A percentile compares a stretch with the other conserved stretches of the same genome.
Evolutionary conservation across 495 filamentous ascomycete species (phyloP).

Genomic region (Tuber indicum): DNA sequence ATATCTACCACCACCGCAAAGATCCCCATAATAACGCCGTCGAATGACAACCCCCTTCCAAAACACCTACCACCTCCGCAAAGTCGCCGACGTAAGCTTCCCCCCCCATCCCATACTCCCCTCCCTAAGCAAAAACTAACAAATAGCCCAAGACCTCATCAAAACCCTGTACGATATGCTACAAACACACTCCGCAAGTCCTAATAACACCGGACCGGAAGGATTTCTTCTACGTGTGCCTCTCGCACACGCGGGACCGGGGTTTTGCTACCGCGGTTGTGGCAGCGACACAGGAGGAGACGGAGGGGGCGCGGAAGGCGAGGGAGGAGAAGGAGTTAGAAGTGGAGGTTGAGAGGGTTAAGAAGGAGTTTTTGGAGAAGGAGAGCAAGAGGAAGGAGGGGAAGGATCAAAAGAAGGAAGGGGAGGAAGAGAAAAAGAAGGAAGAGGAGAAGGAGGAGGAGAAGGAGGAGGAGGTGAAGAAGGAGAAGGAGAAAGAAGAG

Average conservation of each 20-base stretch:
- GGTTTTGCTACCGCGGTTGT: conserved; percentile 75
- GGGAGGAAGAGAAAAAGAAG: conserved; percentile 46
- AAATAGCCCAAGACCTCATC: conserved; percentile 24
- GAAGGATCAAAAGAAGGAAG: conserved; percentile 47
- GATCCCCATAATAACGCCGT: background rate
- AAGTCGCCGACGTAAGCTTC: conserved; percentile 72
- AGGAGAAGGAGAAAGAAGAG: conserved; percentile 42
- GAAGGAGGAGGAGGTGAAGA: conserved; percentile 46
- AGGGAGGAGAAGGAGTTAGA: conserved; percentile 53
- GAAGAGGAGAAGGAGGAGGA: conserved; percentile 51
- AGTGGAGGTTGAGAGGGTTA: conserved; percentile 64
- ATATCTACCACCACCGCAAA: background rate
- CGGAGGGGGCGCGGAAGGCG: conserved; percentile 58
- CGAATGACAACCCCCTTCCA: conserved; percentile 52
- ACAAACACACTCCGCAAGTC: conserved; percentile 78
- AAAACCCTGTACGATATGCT: conserved; percentile 85
- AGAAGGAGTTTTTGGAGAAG: conserved; percentile 72
- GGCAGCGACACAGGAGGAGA: conserved; percentile 65
- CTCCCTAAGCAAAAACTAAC: background rate
- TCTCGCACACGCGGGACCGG: conserved; percentile 73
- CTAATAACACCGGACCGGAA: conserved; percentile 86
- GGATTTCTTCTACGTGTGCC: conserved; percentile 93
- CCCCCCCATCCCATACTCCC: conserved; percentile 29
- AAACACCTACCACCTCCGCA: conserved; percentile 81
- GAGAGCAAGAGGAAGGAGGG: conserved; percentile 59